phyloP scores from a whole-genome alignment of 2,329 filamentous ascomycete species.

The Botrytis fabae region DNA sequence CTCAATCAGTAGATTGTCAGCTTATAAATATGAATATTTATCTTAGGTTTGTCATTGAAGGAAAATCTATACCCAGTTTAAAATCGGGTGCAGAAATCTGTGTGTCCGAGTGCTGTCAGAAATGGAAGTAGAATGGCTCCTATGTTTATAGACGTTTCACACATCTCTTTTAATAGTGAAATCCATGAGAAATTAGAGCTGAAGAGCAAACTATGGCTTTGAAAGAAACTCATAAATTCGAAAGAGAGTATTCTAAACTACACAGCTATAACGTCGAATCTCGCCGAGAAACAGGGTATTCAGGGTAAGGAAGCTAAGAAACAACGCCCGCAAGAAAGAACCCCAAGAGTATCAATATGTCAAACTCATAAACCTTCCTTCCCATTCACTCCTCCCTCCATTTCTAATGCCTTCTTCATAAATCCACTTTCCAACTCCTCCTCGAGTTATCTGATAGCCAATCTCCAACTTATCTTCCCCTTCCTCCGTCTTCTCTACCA shows the following conservation, averaged over 20 bases:
- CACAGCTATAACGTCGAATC: neutral
- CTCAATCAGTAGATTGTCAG: neutral
- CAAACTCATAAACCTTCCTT: slow-evolving; percentile 12
- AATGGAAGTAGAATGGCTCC: neutral
- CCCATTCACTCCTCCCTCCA: neutral
- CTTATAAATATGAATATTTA: too few relatives aligned
- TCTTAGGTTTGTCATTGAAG: neutral
- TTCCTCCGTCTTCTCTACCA: neutral
- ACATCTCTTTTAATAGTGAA: neutral
- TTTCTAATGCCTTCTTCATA: slow-evolving; percentile 1
- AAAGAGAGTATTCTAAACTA: neutral
- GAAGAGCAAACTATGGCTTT: neutral
- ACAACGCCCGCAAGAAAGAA: neutral
- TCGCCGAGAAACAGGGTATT: neutral
- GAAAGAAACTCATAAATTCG: neutral
- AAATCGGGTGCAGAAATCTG: accelerated
- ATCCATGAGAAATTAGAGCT: neutral
- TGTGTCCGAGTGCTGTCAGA: neutral
- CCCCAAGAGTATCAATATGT: neutral
- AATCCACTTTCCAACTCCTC: neutral
- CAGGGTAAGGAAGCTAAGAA: neutral
- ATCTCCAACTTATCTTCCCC: neutral
- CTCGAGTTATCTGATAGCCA: neutral
- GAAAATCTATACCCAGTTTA: accelerated
- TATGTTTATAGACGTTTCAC: neutral